Evolutionary conservation across 1,284 basidiomycete species (phyloP).

Genomic region (Rhodotorula sp.): DNA sequence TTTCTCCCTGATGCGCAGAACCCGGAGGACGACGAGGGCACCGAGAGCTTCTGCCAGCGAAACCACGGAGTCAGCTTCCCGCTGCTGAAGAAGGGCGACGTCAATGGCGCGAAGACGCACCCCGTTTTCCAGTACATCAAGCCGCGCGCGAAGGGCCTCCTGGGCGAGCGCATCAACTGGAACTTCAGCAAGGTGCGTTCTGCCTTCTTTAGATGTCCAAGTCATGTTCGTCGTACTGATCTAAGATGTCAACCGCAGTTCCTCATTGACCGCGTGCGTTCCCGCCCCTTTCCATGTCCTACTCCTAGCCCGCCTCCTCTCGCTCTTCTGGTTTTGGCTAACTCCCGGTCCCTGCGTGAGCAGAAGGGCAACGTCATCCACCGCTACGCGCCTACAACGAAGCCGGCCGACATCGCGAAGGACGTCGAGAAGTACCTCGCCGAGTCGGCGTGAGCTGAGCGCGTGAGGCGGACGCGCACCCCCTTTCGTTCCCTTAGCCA

Average conservation of each 20-base stretch:
- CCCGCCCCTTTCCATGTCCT: slow-evolving; percentile 49
- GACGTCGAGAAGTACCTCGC: slow-evolving; percentile 44
- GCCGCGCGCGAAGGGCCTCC: slow-evolving; percentile 45
- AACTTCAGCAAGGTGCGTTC: slow-evolving; percentile 46
- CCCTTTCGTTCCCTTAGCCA: too few relatives aligned
- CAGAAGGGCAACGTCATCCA: slow-evolving; percentile 52
- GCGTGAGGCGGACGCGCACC: too few relatives aligned
- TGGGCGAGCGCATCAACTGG: slow-evolving; percentile 50
- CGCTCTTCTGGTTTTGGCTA: slow-evolving; percentile 6
- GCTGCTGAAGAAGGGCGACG: slow-evolving; percentile 48
- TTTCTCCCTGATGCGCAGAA: slow-evolving; percentile 2
- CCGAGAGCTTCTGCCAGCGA: slow-evolving; percentile 39
- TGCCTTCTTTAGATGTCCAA: too few relatives aligned
- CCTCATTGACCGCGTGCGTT: slow-evolving; percentile 25
- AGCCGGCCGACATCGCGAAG: slow-evolving; percentile 38
- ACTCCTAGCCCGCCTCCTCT: background rate
- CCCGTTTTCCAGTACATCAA: slow-evolving; percentile 51
- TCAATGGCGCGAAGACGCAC: slow-evolving; percentile 53
- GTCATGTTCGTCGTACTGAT: too few relatives aligned
- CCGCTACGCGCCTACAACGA: slow-evolving; percentile 50
- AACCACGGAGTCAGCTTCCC: slow-evolving; percentile 47
- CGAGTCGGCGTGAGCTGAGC: background rate
- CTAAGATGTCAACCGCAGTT: background rate
- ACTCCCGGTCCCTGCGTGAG: background rate
- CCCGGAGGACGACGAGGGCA: slow-evolving; percentile 27